Conservation (phyloP, 805 yeast genomes). For the Clavispora phyllophila region DNA sequence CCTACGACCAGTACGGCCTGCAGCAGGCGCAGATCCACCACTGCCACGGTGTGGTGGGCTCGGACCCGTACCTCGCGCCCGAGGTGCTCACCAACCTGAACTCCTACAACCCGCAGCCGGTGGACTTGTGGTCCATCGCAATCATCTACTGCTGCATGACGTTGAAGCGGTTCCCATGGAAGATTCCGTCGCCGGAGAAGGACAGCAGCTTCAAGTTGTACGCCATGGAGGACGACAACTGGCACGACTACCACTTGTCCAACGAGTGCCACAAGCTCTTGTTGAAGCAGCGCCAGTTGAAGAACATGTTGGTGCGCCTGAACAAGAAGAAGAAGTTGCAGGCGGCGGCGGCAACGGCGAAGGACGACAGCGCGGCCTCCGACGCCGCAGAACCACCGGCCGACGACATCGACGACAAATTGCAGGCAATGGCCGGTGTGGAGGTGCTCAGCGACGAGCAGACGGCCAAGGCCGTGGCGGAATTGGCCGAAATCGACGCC, state of each 20-base stretch:
- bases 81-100: conserved; percentile 55
- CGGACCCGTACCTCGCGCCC: conserved; percentile 84
- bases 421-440: conserved; percentile 15
- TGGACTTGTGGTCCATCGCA: conserved; percentile 82
- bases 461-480: conserved; percentile 26
- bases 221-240: conserved; percentile 62
- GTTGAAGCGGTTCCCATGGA: conserved; percentile 82
- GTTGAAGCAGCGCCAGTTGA: conserved; percentile 54
- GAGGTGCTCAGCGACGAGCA: conserved; percentile 31
- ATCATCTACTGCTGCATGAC: conserved; percentile 86
- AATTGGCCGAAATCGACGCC: conserved; percentile 33
- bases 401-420: conserved; percentile 11
- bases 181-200: conserved; percentile 54
- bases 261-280: conserved; percentile 68
- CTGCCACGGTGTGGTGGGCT: conserved; percentile 71
- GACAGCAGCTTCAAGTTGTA: conserved; percentile 70
- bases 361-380: not conserved
- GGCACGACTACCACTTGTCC: conserved; percentile 69
- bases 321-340: conserved; percentile 34
- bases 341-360: not conserved
- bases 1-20: conserved; percentile 52
- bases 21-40: conserved; percentile 30
- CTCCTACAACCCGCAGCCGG: conserved; percentile 69
- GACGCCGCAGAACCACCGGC: not conserved
- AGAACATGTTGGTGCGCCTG: conserved; percentile 40